Base-by-base conservation (phyloP, 306 rosid genomes). In the Dalbergia cultrata region DNA sequence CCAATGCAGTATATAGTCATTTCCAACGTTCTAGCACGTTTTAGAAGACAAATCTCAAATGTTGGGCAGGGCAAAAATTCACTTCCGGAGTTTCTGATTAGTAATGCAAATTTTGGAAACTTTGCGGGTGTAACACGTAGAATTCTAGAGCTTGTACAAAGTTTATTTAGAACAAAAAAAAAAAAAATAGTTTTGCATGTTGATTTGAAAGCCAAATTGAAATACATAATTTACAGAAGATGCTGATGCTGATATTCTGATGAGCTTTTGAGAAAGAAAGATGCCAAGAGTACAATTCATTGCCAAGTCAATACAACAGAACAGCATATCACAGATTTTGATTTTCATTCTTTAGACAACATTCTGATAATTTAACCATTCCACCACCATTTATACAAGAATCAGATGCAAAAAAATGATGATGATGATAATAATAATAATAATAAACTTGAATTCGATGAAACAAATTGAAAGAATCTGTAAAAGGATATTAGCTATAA, bases 391-490 rank as follows among this genome's bases (percentile, higher is more conserved):
- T 86, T 80, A 79, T 73, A 77, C 78, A 86, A 61, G 45, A 75
- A 80, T 80, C 62, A 83, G 61, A 71, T 75, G 74, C 18, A 39
- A 78, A 70, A 78, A 19, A 19, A 34, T 26, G 52, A 75, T 1
- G 2, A 26, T 26, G 47, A 14, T 6, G 79, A 67, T 31, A 72
- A 80, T 47, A 60, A 21, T 21, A 21, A 21, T 21, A 21, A 1
- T 21, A 21, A 21, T 21, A 21, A 74, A 82, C 86, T 44, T 82
- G 59, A 78, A 53, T 41, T 72, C 59, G 84, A 87, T 87, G 58
- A 80, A 90, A 90, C 81, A 86, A 87, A 88, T 82, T 67, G 83
- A 92, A 90, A 86, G 90, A 92, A 92, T 87, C 33, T 81, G 64
- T 78, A 75, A 80, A 74, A 80, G 79, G 72, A 76, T 49, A 10